These are phyloP conservation scores for Oxyria digyna DNA, from an alignment of 148 eudicot species.

Conservation along the genomic window DNA sequence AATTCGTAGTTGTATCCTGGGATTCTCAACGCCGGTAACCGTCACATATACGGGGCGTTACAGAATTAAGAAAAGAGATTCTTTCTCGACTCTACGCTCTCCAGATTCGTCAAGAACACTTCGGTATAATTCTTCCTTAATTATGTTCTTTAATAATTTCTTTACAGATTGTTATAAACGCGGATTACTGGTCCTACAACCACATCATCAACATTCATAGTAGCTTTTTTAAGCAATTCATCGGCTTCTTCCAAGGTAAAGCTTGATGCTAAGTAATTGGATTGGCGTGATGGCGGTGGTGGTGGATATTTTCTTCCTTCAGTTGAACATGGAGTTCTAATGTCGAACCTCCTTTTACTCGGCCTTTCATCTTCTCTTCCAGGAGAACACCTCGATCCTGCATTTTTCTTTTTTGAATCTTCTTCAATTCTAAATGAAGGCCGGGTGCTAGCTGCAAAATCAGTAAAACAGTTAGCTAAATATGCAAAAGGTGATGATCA, in stretches of 20 bases:
- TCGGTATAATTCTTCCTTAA: too few species aligned
- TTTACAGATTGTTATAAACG: too few species aligned
- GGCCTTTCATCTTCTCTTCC: background rate
- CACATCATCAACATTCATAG: background rate
- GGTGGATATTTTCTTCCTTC: background rate
- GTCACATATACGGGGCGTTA: too few species aligned
- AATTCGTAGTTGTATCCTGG: too few species aligned
- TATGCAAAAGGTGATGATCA: background rate
- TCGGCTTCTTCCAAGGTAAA: background rate
- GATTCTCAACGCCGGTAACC: too few species aligned
- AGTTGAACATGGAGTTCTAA: background rate
- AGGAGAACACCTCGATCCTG: background rate
- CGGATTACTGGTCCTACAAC: too few species aligned
- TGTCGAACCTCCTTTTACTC: background rate
- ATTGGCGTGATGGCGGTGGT: background rate
- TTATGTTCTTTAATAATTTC: too few species aligned
- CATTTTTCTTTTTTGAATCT: background rate
- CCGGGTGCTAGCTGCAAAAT: background rate
- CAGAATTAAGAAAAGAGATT: too few species aligned
- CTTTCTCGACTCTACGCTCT: too few species aligned
- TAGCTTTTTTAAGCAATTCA: background rate
- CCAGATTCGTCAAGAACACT: too few species aligned
- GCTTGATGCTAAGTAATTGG: background rate
- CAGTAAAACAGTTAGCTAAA: background rate
- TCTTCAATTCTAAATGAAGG: background rate